Evolutionary conservation across 1,284 basidiomycete species (phyloP).

Genomic region (Vanrija sp.): DNA sequence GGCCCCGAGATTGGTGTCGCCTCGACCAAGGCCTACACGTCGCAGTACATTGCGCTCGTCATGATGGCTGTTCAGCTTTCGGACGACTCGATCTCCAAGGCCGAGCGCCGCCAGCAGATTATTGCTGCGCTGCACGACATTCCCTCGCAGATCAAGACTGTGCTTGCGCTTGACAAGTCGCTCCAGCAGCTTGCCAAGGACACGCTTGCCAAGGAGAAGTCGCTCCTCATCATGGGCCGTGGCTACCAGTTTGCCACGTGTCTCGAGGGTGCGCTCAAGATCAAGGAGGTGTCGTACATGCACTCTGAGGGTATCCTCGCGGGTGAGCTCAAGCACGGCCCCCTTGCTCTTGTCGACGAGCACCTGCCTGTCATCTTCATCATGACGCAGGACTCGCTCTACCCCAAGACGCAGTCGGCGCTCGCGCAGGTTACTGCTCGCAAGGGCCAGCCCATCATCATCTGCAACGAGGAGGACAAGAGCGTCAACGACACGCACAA

Average conservation of each 20-base stretch:
- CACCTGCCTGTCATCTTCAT: slow-evolving; percentile 98
- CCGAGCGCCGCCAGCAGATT: slow-evolving; percentile 84
- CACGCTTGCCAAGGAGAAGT: slow-evolving; percentile 74
- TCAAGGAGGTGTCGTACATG: slow-evolving; percentile 87
- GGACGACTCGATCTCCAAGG: slow-evolving; percentile 92
- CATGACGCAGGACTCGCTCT: slow-evolving; percentile 98
- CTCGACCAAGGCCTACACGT: slow-evolving; percentile 99
- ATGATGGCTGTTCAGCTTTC: slow-evolving; percentile 98
- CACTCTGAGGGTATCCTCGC: slow-evolving; percentile 65
- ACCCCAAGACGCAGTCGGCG: slow-evolving; percentile 89
- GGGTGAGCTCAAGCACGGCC: slow-evolving; percentile 98
- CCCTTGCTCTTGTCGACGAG: slow-evolving; percentile 94
- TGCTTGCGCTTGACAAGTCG: slow-evolving; percentile 74
- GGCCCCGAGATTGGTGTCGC: slow-evolving; percentile 99
- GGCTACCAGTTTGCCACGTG: slow-evolving; percentile 98
- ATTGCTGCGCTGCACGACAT: slow-evolving; percentile 89
- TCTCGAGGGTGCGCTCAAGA: slow-evolving; percentile 97
- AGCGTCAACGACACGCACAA: slow-evolving; percentile 66
- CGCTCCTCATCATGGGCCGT: slow-evolving; percentile 93
- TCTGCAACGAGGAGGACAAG: slow-evolving; percentile 91
- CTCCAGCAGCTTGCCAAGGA: slow-evolving; percentile 80
- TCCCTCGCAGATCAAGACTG: slow-evolving; percentile 81
- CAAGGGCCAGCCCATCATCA: slow-evolving; percentile 91
- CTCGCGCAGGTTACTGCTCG: slow-evolving; percentile 94
- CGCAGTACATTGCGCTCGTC: slow-evolving; percentile 95